Evolutionary conservation across 176 grass and related monocot genomes (phyloP).

Genomic region (Lolium rigidum): DNA sequence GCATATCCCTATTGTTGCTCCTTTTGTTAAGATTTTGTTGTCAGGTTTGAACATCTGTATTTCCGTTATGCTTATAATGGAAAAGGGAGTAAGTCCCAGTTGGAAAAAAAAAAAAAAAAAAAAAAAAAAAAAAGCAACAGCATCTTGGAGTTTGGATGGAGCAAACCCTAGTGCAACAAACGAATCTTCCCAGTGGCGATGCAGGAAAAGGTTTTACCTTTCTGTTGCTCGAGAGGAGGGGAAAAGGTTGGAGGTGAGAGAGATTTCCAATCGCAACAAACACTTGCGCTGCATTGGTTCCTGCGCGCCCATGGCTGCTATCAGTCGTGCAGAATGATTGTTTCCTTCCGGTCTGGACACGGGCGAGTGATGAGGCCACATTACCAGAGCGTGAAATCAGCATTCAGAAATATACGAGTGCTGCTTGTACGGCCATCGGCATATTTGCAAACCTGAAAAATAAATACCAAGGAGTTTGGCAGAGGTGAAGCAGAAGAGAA

Average conservation of each 20-base stretch:
- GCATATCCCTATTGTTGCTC: too few relatives aligned
- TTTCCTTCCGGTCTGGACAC: conserved; percentile 9
- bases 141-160: conserved; percentile 41
- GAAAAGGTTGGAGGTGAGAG: conserved; percentile 8
- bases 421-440: background rate
- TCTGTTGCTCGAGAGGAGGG: conserved; percentile 45
- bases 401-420: conserved; percentile 7
- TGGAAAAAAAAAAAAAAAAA: background rate
- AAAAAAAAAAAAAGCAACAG: too few relatives aligned
- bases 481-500: conserved; percentile 28
- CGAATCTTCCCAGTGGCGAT: conserved; percentile 53
- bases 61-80: too few relatives aligned
- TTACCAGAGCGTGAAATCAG: background rate
- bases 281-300: background rate
- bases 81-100: too few relatives aligned
- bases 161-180: conserved; percentile 22
- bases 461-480: background rate
- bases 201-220: conserved; percentile 46
- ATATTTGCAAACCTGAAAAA: background rate
- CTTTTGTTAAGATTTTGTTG: too few relatives aligned
- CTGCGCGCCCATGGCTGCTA: background rate
- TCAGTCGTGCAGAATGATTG: conserved; percentile 26
- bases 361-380: background rate
- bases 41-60: too few relatives aligned
- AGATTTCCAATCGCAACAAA: conserved; percentile 55